Evolutionary conservation across 495 filamentous ascomycete species (phyloP), one percentile per base, ranked within the genome.

Genomic region (Aspergillus haitiensis): DNA sequence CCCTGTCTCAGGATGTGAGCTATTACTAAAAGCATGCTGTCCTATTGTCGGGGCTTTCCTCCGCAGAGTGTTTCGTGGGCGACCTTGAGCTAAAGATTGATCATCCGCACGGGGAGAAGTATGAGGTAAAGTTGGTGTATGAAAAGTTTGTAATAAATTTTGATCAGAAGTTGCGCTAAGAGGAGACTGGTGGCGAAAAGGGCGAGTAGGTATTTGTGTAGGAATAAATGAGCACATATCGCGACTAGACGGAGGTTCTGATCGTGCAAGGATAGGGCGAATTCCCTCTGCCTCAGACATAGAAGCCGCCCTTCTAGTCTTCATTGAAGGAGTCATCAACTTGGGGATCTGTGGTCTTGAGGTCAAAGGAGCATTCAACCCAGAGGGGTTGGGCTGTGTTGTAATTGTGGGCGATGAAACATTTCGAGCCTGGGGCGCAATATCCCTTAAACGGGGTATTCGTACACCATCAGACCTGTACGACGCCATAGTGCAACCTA

Each of bases 21-120:
- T 67, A 33, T 42, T 67, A 33, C 64, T 61, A 33, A 67, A 64
- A 36, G 64, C 65, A 63, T 75, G 63, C 48, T 69, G 72, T 32
- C 72, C 75, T 62, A 78, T 78, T 55, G 72, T 75, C 5, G 75
- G 71, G 39, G 75, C 72, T 56, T 67, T 78, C 56, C 77, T 72
- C 56, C 77, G 72, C 40, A 80, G 65, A 48, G 78, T 70, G 61
- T 80, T 80, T 53, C 75, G 70, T 52, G 69, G 60, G 51, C 72
- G 71, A 58, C 71, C 66, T 21, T 45, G 56, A 11, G 59, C 57
- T 36, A 62, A 50, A 7, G 60, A 50, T 46, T 63, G 64, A 18
- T 60, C 58, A 36, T 56, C 61, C 8, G 35, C 39, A 37, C 47
- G 60, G 7, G 54, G 18, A 52, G 58, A 49, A 12, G 35, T 57